Evolutionary conservation across 139 green algal genomes (phyloP), one percentile per base, ranked within the genome.

Genomic region (Picochlorum sp.): DNA sequence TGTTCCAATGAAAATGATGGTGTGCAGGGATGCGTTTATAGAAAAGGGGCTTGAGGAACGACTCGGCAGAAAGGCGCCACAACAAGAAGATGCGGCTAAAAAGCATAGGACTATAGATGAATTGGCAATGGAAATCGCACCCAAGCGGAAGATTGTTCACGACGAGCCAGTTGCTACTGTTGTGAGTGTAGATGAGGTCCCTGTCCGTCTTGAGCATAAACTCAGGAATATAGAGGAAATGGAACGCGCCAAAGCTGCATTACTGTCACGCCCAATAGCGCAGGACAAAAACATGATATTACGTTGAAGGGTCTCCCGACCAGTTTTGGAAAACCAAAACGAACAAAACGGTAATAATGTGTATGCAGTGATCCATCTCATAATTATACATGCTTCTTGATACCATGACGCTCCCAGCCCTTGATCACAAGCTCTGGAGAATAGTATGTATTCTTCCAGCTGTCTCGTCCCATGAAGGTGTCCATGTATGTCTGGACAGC

Each of bases 181-280:
- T 57, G 86, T 83, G 0, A 85, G 84, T 41, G 90, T 95, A 24
- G 75, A 75, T 3, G 88, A 95, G 68, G 86, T 95, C 15, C 67
- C 79, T 38, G 67, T 95, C 16, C 68, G 75, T 6, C 67, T 89
- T 49, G 71, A 87, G 18, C 78, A 81, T 44, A 85, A 88, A 69
- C 67, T 95, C 60, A 66, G 66, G 8, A 92, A 92, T 69, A 94
- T 95, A 14, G 88, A 95, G 65, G 85, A 85, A 26, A 95, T 84
- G 2, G 88, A 95, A 71, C 58, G 49, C 1, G 81, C 83, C n/a
- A 95, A 95, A 68, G 67, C 67, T 56, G 16, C 45, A 9, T 62
- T 95, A 55, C 79, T 95, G 57, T 41, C 34, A 11, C 34, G 34
- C 8, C 13, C 51, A 6, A 64, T 34, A 38, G 10, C 7, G 34